A percentile compares a stretch with the other conserved stretches of the same genome.
phyloP scores from a whole-genome alignment of 2,329 filamentous ascomycete species.

The Aspergillus sp. region DNA sequence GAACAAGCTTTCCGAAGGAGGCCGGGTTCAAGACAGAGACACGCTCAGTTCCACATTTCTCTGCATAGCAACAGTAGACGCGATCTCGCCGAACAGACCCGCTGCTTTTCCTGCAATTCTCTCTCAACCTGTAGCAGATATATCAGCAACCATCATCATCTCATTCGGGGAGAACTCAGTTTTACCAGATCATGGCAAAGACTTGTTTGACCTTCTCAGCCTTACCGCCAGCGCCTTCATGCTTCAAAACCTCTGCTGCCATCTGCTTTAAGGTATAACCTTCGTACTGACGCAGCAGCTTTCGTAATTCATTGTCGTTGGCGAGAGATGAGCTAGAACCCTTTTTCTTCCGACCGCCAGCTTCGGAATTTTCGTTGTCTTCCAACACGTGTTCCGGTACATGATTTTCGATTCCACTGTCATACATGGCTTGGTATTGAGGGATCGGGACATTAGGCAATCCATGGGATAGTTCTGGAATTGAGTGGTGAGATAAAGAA shows the following conservation, averaged over 20 bases:
- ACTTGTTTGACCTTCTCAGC: conserved; percentile 50
- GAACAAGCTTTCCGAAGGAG: conserved; percentile 94
- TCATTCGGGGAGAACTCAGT: not conserved
- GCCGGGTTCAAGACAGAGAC: conserved; percentile 95
- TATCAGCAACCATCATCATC: conserved; percentile 3
- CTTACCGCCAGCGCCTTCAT: conserved; percentile 46
- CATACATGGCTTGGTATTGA: conserved; percentile 38
- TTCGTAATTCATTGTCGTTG: conserved; percentile 46
- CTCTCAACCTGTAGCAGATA: conserved; percentile 35
- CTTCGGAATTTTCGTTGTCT: conserved; percentile 40
- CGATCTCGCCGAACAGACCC: conserved; percentile 82
- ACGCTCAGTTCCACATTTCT: conserved; percentile 83
- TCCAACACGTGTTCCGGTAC: conserved; percentile 35
- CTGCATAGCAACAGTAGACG: conserved; percentile 94
- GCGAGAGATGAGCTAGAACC: conserved; percentile 44
- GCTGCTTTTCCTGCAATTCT: conserved; percentile 43
- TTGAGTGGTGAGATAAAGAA: conserved; percentile 28
- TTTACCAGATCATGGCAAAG: conserved; percentile 50
- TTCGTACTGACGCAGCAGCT: conserved; percentile 43
- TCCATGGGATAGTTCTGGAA: conserved; percentile 32
- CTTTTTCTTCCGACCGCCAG: conserved; percentile 40
- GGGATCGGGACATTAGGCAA: conserved; percentile 27
- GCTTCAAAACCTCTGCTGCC: conserved; percentile 44
- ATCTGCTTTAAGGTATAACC: conserved; percentile 43
- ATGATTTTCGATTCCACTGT: conserved; percentile 38